A percentile compares a stretch with the other conserved stretches of the same genome.
Conservation (phyloP, 805 yeast species). For the Maudiozyma pseudohumilis region DNA sequence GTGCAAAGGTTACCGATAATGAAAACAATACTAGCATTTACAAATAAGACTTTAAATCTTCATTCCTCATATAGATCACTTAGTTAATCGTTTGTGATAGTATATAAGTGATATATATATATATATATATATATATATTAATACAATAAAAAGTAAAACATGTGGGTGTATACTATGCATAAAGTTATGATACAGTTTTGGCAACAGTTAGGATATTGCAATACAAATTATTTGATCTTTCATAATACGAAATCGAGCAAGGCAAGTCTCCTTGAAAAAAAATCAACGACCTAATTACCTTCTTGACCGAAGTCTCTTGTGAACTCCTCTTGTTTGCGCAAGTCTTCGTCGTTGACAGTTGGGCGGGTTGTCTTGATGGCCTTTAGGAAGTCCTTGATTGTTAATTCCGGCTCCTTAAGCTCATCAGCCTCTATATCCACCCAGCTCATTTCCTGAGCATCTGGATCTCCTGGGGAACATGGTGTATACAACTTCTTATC, state of each 20-base stretch:
- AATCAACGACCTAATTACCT: slow-evolving; percentile 39
- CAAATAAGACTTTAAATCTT: slow-evolving; percentile 9
- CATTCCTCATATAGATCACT: background rate
- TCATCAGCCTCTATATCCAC: slow-evolving; percentile 84
- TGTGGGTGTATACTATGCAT: too few species aligned
- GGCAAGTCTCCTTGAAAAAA: too few species aligned
- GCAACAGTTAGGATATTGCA: background rate
- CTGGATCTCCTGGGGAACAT: slow-evolving; percentile 92
- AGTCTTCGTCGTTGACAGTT: slow-evolving; percentile 81
- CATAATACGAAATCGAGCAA: too few species aligned
- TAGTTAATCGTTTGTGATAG: background rate
- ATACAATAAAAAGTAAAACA: background rate
- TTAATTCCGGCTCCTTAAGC: slow-evolving; percentile 78
- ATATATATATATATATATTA: background rate
- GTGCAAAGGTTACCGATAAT: slow-evolving; percentile 72
- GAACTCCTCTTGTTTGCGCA: slow-evolving; percentile 73
- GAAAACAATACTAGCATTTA: slow-evolving; percentile 43
- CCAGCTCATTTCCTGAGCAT: slow-evolving; percentile 88
- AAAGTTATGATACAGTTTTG: background rate
- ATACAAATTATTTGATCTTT: too few species aligned
- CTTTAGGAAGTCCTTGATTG: slow-evolving; percentile 85
- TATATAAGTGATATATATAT: background rate
- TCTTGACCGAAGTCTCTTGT: slow-evolving; percentile 96
- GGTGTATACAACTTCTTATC: slow-evolving; percentile 54
- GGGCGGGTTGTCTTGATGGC: slow-evolving; percentile 89